Percentiles rank a stretch among this genome's conserved stretches.
phyloP scores from a whole-genome alignment of 2,329 filamentous ascomycete genomes.

The Verticillium longisporum region DNA sequence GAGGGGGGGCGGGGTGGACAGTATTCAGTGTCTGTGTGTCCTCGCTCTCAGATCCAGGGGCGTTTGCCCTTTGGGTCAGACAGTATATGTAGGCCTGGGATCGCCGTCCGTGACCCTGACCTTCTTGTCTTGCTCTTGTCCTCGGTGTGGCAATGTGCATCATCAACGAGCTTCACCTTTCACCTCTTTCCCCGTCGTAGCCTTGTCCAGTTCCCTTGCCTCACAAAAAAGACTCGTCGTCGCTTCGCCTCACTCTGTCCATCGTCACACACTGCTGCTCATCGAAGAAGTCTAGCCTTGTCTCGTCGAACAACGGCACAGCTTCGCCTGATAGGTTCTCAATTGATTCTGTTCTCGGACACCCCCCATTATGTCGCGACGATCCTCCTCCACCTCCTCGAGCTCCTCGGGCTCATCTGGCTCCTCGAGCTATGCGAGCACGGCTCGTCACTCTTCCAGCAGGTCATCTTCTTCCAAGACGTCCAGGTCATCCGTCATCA shows the following conservation, averaged over 20 bases:
- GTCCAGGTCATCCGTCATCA: slow-evolving; percentile 8
- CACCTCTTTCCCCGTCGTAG: not conserved
- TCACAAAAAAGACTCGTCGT: not conserved
- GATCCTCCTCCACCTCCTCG: slow-evolving; percentile 4
- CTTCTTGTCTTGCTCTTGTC: not conserved
- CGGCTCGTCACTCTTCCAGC: not conserved
- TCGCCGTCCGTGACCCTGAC: not conserved
- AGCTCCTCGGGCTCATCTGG: slow-evolving; percentile 3
- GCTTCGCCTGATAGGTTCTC: not conserved
- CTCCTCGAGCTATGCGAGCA: slow-evolving; percentile 6
- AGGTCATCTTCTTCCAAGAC: slow-evolving; percentile 7
- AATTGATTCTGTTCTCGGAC: not conserved
- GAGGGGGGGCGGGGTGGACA: no score
- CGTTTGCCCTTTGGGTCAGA: not conserved
- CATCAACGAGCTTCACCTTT: not conserved
- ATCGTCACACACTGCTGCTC: not conserved
- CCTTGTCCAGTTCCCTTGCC: not conserved
- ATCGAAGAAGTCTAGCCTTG: not conserved
- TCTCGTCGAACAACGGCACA: not conserved
- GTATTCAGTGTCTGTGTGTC: no score
- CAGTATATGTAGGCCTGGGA: no score
- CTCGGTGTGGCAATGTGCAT: not conserved
- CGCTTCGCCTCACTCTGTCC: not conserved
- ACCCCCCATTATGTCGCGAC: slow-evolving; percentile 4
- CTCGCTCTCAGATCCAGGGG: not conserved